Conservation (phyloP, 2,329 filamentous ascomycete genomes). For the Graphilbum ipis-grandicollis region DNA sequence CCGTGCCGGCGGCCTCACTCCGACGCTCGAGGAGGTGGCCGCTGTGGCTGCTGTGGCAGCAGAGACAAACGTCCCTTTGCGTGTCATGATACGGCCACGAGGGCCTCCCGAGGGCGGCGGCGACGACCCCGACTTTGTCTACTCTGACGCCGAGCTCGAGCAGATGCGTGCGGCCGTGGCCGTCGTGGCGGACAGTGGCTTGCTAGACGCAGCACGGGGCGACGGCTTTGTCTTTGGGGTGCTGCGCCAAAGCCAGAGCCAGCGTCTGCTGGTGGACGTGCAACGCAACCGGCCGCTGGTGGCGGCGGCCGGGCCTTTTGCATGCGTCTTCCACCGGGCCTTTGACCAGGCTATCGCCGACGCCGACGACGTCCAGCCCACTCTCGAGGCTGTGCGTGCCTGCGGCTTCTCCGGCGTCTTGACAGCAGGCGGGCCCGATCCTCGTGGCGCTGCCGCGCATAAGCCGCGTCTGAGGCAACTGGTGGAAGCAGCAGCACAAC, state of each 20-base stretch:
- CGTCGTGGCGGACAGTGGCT: slow-evolving; percentile 18
- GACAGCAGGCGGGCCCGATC: slow-evolving; percentile 32
- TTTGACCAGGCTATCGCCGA: slow-evolving; percentile 29
- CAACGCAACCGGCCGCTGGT: slow-evolving; percentile 23
- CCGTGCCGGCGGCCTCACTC: slow-evolving; percentile 31
- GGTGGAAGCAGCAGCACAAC: slow-evolving; percentile 7
- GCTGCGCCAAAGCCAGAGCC: slow-evolving; percentile 11
- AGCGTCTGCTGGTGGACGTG: slow-evolving; percentile 19
- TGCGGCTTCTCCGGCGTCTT: slow-evolving; percentile 34
- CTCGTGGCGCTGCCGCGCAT: slow-evolving; percentile 19
- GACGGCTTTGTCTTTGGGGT: slow-evolving; percentile 42
- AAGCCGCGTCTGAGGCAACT: slow-evolving; percentile 19
- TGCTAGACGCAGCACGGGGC: slow-evolving; percentile 21
- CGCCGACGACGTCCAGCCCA: slow-evolving; percentile 5
- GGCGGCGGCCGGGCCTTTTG: slow-evolving; percentile 20
- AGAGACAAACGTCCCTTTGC: slow-evolving; percentile 20
- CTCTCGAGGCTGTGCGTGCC: slow-evolving; percentile 17
- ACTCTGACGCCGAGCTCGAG: slow-evolving; percentile 23
- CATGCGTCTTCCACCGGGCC: slow-evolving; percentile 37
- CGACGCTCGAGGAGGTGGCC: slow-evolving; percentile 21
- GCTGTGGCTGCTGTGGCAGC: slow-evolving; percentile 9
- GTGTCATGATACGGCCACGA: slow-evolving; percentile 38
- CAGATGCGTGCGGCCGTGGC: slow-evolving; percentile 24
- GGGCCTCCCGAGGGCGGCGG: slow-evolving; percentile 12
- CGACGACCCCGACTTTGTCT: slow-evolving; percentile 26